Conservation (phyloP, 331 rosid genomes). For the Rosa hybrid region DNA sequence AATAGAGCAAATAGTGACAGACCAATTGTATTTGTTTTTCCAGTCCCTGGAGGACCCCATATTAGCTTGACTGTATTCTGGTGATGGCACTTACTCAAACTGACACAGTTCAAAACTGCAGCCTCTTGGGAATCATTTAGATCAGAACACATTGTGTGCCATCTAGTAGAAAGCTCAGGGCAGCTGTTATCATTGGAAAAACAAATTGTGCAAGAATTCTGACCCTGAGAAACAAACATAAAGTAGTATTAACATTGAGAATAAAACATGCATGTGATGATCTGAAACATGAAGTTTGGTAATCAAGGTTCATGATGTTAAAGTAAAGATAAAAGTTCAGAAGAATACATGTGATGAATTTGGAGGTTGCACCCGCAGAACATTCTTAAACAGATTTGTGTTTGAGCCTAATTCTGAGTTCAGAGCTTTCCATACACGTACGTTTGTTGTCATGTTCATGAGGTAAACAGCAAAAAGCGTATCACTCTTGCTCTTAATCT, state of each 20-base stretch:
- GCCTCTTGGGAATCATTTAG: conserved; percentile 53
- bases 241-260: not conserved
- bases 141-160: conserved; percentile 22
- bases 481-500: not conserved
- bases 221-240: conserved; percentile 29
- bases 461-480: conserved; percentile 37
- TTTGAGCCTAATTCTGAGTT: conserved; percentile 9
- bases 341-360: conserved; percentile 33
- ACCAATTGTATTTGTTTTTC: conserved; percentile 58
- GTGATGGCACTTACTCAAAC: conserved; percentile 34
- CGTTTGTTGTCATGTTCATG: conserved; percentile 53
- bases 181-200: not conserved
- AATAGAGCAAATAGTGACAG: conserved; percentile 12
- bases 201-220: conserved; percentile 27
- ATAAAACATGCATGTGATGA: not conserved
- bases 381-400: conserved; percentile 25
- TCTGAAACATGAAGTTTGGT: not conserved
- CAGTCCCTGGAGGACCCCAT: conserved; percentile 83
- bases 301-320: not conserved
- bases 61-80: conserved; percentile 33
- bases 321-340: not conserved
- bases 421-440: conserved; percentile 53
- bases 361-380: conserved; percentile 25
- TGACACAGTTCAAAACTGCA: conserved; percentile 39
- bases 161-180: not conserved